Evolutionary conservation across 805 yeast genomes (phyloP).

Genomic region (Kluyveromyces aestuarii): DNA sequence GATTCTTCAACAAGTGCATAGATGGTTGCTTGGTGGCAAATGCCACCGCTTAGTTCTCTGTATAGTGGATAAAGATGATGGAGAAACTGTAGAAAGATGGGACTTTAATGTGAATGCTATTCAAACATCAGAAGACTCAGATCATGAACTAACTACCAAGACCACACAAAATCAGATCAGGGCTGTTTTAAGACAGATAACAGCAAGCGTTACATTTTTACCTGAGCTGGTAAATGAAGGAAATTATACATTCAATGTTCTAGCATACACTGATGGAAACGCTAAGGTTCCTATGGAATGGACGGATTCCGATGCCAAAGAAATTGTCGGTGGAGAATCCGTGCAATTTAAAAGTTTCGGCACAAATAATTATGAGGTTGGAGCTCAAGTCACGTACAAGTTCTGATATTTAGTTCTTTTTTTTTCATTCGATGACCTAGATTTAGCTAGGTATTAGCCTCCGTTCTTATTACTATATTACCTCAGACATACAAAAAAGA

Average conservation of each 20-base stretch:
- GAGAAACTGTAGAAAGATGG: constrained; percentile 77
- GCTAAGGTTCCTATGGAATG: constrained; percentile 71
- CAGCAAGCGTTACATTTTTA: constrained; percentile 77
- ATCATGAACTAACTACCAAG: constrained; percentile 24
- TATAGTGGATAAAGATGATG: constrained; percentile 57
- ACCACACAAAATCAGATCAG: constrained; percentile 71
- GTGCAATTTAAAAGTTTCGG: constrained; percentile 63
- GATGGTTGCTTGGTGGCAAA: constrained; percentile 65
- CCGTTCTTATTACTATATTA: neutral
- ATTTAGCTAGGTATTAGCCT: neutral
- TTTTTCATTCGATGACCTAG: neutral
- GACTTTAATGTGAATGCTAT: constrained; percentile 54
- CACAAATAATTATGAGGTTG: constrained; percentile 62
- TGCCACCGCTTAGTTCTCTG: constrained; percentile 63
- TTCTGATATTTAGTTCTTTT: constrained; percentile 3
- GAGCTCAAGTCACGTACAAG: constrained; percentile 52
- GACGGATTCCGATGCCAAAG: constrained; percentile 66
- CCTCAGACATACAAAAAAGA: too few relatives aligned
- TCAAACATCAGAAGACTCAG: constrained; percentile 3
- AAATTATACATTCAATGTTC: constrained; percentile 68
- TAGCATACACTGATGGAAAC: constrained; percentile 69
- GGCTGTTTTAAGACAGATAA: constrained; percentile 77
- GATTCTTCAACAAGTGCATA: constrained; percentile 59
- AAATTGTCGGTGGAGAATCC: constrained; percentile 49
- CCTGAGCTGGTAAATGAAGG: constrained; percentile 57